phyloP scores from a whole-genome alignment of 176 grass and related monocot species.

The Leersia perrieri region DNA sequence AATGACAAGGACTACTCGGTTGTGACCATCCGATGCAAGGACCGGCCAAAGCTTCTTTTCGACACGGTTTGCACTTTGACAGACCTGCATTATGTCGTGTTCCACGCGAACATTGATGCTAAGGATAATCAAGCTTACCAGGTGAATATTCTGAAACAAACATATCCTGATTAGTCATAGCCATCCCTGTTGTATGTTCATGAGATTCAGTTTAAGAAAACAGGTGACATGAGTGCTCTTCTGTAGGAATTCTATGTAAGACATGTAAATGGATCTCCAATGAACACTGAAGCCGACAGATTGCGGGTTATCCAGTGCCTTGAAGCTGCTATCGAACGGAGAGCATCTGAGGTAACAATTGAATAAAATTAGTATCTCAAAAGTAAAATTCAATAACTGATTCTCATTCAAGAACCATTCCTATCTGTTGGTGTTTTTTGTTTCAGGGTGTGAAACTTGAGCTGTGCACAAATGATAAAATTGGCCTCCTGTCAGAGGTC shows the following conservation, averaged over 20 bases:
- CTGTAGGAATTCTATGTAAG: slow-evolving; percentile 81
- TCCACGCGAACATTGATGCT: slow-evolving; percentile 79
- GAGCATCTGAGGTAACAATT: slow-evolving; percentile 70
- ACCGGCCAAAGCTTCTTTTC: slow-evolving; percentile 79
- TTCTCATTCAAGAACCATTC: not conserved
- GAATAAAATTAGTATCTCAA: not conserved
- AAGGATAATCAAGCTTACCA: slow-evolving; percentile 60
- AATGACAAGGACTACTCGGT: slow-evolving; percentile 80
- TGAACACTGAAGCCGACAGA: slow-evolving; percentile 68
- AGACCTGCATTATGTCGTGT: slow-evolving; percentile 73
- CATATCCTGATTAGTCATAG: not conserved
- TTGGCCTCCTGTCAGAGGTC: slow-evolving; percentile 72
- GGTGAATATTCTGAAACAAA: slow-evolving; percentile 35
- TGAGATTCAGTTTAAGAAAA: slow-evolving; percentile 22
- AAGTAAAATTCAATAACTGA: not conserved
- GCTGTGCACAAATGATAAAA: slow-evolving; percentile 65
- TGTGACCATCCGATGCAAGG: slow-evolving; percentile 79
- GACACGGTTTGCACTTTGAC: slow-evolving; percentile 87
- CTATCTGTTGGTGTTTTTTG: not conserved
- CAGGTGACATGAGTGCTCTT: not conserved
- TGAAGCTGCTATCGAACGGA: slow-evolving; percentile 74
- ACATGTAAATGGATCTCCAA: slow-evolving; percentile 65
- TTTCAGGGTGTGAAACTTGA: slow-evolving; percentile 75
- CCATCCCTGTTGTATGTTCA: not conserved
- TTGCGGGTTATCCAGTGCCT: slow-evolving; percentile 72